These are phyloP conservation scores for Blepharisma japonicum DNA, from an alignment of 73 alveolate species.

Conservation along the genomic window DNA sequence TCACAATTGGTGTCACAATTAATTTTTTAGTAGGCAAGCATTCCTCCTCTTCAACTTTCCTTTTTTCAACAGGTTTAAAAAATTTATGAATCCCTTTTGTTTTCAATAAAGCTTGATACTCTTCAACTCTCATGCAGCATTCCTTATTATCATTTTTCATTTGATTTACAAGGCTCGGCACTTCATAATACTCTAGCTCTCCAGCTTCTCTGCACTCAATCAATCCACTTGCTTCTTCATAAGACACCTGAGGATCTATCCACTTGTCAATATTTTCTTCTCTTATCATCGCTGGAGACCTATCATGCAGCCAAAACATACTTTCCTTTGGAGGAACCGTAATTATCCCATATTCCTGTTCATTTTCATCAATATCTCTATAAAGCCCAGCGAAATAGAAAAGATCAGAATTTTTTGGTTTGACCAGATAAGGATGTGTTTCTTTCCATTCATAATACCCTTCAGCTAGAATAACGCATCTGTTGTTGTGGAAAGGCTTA, in stretches of 20 bases:
- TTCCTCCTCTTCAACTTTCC: no score
- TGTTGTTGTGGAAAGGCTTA: no score
- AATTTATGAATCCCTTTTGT: conserved; percentile 72
- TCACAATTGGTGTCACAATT: no score
- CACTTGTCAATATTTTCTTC: conserved; percentile 40
- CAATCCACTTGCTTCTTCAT: conserved; percentile 69
- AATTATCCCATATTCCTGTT: conserved; percentile 95
- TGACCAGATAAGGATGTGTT: not conserved
- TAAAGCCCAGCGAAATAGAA: conserved; percentile 47
- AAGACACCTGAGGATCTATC: conserved; percentile 68
- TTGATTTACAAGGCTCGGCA: not conserved
- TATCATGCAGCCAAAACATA: conserved; percentile 79
- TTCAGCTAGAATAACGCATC: no score
- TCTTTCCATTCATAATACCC: not conserved
- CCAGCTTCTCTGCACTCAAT: conserved; percentile 86
- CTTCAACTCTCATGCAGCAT: conserved; percentile 55
- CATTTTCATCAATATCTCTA: conserved; percentile 52
- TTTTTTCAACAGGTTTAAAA: conserved; percentile 81
- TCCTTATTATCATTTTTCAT: conserved; percentile 61
- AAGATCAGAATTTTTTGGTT: conserved; percentile 51
- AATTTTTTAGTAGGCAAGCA: no score
- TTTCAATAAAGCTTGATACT: conserved; percentile 62
- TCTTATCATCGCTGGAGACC: conserved; percentile 52
- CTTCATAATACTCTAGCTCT: conserved; percentile 36
- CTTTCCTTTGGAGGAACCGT: conserved; percentile 89